phyloP scores from a whole-genome alignment of 768 basidiomycete species.

The Mycena floridula region DNA sequence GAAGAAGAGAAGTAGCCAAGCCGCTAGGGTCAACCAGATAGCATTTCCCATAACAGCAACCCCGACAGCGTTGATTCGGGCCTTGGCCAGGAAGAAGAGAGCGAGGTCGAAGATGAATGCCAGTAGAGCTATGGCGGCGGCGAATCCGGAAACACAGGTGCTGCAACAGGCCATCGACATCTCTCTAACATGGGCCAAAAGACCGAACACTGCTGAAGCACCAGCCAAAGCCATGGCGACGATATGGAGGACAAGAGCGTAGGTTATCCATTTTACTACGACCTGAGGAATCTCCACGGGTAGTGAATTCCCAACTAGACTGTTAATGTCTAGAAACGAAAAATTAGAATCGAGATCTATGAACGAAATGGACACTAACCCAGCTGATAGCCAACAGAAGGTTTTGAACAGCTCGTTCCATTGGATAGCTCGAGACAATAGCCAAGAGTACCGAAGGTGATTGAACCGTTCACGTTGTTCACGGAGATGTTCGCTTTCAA shows the following conservation, averaged over 20 bases:
- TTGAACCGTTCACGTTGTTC: constrained; percentile 43
- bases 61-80: constrained; percentile 78
- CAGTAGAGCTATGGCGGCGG: constrained; percentile 68
- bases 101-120: constrained; percentile 93
- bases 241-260: constrained; percentile 87
- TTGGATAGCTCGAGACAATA: constrained; percentile 66
- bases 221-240: constrained; percentile 75
- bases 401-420: constrained; percentile 67
- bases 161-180: constrained; percentile 83
- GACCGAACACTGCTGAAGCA: constrained; percentile 70
- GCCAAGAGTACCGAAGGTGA: constrained; percentile 86
- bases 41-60: constrained; percentile 80
- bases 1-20: constrained; percentile 84
- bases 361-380: constrained; percentile 42
- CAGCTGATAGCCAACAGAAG: constrained; percentile 82
- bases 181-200: constrained; percentile 83
- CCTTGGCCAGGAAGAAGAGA: constrained; percentile 84
- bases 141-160: constrained; percentile 75
- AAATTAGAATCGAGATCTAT: not conserved
- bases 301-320: constrained; percentile 64
- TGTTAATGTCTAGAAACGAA: constrained; percentile 62
- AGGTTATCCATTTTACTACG: constrained; percentile 93
- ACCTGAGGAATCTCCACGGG: constrained; percentile 72
- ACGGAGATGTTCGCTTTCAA: constrained; percentile 63
- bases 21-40: constrained; percentile 86